phyloP scores from a whole-genome alignment of 768 basidiomycete genomes.

The Rhodotorula babjevae region DNA sequence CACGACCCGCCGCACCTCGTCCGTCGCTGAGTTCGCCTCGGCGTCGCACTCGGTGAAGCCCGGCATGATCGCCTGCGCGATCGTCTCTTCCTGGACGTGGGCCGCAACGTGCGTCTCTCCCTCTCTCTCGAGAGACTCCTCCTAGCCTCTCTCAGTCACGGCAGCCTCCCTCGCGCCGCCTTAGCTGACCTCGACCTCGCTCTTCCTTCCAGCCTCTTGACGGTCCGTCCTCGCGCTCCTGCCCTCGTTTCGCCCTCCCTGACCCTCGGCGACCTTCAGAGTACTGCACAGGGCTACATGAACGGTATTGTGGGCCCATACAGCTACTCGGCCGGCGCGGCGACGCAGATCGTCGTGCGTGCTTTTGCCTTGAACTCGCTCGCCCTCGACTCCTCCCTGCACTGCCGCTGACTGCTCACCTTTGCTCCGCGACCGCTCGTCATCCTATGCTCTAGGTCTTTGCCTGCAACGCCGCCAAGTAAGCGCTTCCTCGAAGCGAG shows the following conservation, averaged over 20 bases:
- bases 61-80: slow-evolving; percentile 53
- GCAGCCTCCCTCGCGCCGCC: no score
- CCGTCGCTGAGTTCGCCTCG: slow-evolving; percentile 57
- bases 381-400: no score
- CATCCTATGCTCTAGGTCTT: no score
- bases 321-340: slow-evolving; percentile 59
- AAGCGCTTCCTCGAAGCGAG: no score
- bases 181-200: slow-evolving; percentile 49
- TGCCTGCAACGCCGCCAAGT: no score
- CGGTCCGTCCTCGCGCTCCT: no score
- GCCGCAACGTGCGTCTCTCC: background rate
- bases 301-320: slow-evolving; percentile 77
- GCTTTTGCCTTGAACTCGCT: no score
- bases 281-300: slow-evolving; percentile 76
- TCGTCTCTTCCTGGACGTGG: slow-evolving; percentile 42
- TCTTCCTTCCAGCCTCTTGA: slow-evolving; percentile 50
- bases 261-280: slow-evolving; percentile 43
- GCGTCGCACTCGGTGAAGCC: slow-evolving; percentile 68
- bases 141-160: no score
- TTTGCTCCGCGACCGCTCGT: no score
- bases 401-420: no score
- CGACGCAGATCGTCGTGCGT: slow-evolving; percentile 54
- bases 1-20: slow-evolving; percentile 49
- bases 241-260: no score
- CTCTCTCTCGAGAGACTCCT: no score